Base-by-base conservation (phyloP, 768 basidiomycete genomes). In the Naganishia vaughanmartiniae region DNA sequence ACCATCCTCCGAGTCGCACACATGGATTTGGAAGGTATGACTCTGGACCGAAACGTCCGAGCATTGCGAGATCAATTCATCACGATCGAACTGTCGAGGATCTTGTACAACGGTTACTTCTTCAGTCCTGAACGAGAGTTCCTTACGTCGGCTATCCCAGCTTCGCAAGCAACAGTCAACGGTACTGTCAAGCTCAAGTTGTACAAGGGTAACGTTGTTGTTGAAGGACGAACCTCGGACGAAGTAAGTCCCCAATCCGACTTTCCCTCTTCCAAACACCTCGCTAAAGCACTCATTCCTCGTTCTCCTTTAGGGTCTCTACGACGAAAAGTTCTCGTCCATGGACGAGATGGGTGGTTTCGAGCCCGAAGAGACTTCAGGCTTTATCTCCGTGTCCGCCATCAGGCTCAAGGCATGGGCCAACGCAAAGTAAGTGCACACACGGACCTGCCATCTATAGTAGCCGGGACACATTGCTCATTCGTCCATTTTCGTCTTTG, bases 61-160 rank as follows among this genome's bases (percentile, higher is more conserved):
- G 89, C 91, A 26, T 84, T 98, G 68, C 86, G 96, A 39, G 96
- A 99, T 82, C 90, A 92, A 79, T 99, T 98, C 83, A 85, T 96
- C 76, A 98, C 96, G 28, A 85, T 91, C 76, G 89, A 90, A 80
- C 85, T 98, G 67, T 88, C 91, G 81, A 85, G 89, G 75, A 94
- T 99, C 78, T 84, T 99, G 57, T 98, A 99, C 86, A 97, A 98
- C 79, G 96, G 95, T 45, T 93, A 95, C 84, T 98, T 93, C 88
- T 99, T 97, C 87, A 95, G 93, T n/a, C 94, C 96, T 55, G 96
- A 98, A 83, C 87, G 95, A 74, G 96, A 97, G 83, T 98, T 98
- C 78, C 84, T 98, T 77, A 89, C 89, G 54, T 88, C 89, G 77
- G 87, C 90, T 67, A 92, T 98, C 79, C 92, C 93, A 4, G 89